Percentiles rank a stretch among this genome's conserved stretches.
Evolutionary conservation across 1,139 yeast species (phyloP).

Genomic region (Hemisphaericaspora lyxosophila): DNA sequence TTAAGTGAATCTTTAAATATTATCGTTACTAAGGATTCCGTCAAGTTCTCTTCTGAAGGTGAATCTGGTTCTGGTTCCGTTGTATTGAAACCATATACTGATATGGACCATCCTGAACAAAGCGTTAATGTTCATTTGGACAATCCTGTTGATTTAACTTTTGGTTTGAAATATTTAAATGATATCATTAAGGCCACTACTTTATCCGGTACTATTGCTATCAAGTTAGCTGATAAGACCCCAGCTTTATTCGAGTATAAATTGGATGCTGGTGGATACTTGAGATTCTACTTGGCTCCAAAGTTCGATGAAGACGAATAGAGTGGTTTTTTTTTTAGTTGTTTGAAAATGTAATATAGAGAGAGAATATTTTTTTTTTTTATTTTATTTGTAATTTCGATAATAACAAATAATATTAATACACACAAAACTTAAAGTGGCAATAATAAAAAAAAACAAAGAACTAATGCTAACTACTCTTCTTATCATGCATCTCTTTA

Average conservation of each 20-base stretch:
- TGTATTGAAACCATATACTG: conserved; percentile 79
- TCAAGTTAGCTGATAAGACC: conserved; percentile 84
- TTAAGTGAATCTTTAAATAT: conserved; percentile 86
- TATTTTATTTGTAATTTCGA: too few relatives aligned
- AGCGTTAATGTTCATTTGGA: conserved; percentile 75
- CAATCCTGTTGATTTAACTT: conserved; percentile 84
- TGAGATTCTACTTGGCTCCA: conserved; percentile 96
- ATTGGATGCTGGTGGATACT: conserved; percentile 82
- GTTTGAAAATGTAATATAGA: conserved; percentile 4
- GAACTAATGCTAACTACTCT: conserved; percentile 22
- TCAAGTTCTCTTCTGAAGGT: conserved; percentile 88
- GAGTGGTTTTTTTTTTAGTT: conserved; percentile 1
- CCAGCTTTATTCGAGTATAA: conserved; percentile 95
- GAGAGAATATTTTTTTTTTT: conserved; percentile 1
- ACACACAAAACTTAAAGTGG: background rate
- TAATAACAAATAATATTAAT: background rate
- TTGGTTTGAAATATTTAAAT: conserved; percentile 85
- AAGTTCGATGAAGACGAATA: conserved; percentile 90
- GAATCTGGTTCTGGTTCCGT: conserved; percentile 89
- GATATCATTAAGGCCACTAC: conserved; percentile 92
- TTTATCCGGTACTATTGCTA: conserved; percentile 71
- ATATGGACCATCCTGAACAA: conserved; percentile 76
- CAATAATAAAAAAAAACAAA: background rate
- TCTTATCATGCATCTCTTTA: conserved; percentile 76
- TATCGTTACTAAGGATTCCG: conserved; percentile 87